A percentile compares a stretch with the other conserved stretches of the same genome.
phyloP scores from a whole-genome alignment of 208 protist species.

The Acanthamoeba healyi region DNA sequence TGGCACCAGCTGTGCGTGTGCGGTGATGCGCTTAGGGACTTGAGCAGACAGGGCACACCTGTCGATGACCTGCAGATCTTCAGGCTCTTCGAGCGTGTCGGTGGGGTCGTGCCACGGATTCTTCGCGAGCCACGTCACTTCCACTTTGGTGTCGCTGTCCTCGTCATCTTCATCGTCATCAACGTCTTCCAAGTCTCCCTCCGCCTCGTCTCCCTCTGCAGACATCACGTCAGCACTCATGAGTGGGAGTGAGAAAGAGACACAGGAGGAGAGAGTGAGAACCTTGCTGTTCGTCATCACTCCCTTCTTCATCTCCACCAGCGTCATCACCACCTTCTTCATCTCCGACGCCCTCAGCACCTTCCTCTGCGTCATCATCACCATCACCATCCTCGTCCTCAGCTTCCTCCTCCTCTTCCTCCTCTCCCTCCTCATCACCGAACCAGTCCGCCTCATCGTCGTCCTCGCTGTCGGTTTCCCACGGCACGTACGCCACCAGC shows the following conservation, averaged over 20 bases:
- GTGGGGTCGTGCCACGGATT: not conserved
- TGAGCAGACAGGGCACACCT: not conserved
- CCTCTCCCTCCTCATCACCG: not conserved
- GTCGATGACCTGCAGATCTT: not conserved
- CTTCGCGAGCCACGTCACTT: not conserved
- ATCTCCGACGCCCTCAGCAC: no score
- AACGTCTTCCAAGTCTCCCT: no score
- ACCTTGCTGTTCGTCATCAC: no score
- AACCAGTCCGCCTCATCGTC: no score
- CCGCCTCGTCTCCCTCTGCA: no score
- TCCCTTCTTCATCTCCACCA: no score
- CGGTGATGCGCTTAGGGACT: not conserved
- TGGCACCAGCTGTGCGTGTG: not conserved
- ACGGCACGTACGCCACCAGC: not conserved
- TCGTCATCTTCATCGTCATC: not conserved
- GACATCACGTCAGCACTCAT: no score
- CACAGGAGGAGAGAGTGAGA: no score
- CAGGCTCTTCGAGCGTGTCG: not conserved
- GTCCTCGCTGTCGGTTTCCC: slow-evolving; percentile 15
- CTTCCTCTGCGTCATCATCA: no score
- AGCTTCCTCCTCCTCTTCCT: not conserved
- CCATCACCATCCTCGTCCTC: not conserved
- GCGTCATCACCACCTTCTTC: no score
- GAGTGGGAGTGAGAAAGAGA: no score
- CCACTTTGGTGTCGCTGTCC: not conserved